Evolutionary conservation across 2,329 filamentous ascomycete species (phyloP).

Genomic region (Beauveria australis): DNA sequence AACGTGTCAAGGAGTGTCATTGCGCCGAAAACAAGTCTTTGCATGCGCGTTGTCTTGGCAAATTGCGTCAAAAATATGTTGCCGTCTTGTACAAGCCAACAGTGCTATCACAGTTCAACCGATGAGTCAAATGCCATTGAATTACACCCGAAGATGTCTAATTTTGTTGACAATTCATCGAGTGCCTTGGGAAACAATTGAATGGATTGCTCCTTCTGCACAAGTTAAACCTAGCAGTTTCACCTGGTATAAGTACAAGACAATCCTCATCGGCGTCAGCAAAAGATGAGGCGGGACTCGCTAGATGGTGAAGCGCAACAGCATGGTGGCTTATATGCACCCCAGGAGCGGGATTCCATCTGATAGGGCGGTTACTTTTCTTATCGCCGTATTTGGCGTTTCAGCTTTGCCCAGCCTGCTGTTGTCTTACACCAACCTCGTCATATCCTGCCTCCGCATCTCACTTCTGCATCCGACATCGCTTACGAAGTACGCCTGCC

Average conservation of each 20-base stretch:
- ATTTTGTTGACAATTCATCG: too few relatives aligned
- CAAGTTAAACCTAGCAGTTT: not conserved
- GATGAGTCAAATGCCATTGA: not conserved
- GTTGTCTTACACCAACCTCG: conserved; percentile 1
- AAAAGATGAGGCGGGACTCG: not conserved
- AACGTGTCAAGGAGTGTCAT: not conserved
- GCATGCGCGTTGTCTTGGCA: too few relatives aligned
- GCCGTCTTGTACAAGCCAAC: not conserved
- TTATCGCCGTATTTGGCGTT: conserved; percentile 3
- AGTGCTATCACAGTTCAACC: not conserved
- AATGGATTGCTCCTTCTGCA: too few relatives aligned
- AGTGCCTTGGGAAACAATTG: too few relatives aligned
- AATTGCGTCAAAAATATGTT: not conserved
- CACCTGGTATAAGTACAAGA: not conserved
- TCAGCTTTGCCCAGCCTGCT: not conserved
- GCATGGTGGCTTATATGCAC: not conserved
- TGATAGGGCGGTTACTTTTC: not conserved
- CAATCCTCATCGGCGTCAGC: not conserved
- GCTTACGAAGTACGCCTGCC: conserved; percentile 1
- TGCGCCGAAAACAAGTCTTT: not conserved
- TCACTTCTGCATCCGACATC: conserved; percentile 8
- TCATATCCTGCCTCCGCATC: conserved; percentile 4
- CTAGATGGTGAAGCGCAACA: not conserved
- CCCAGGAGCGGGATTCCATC: not conserved
- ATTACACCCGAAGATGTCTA: too few relatives aligned